Percentiles rank a stretch among this genome's conserved stretches.
Conservation (phyloP, 1,139 yeast species). For the Suhomyces maxii region DNA sequence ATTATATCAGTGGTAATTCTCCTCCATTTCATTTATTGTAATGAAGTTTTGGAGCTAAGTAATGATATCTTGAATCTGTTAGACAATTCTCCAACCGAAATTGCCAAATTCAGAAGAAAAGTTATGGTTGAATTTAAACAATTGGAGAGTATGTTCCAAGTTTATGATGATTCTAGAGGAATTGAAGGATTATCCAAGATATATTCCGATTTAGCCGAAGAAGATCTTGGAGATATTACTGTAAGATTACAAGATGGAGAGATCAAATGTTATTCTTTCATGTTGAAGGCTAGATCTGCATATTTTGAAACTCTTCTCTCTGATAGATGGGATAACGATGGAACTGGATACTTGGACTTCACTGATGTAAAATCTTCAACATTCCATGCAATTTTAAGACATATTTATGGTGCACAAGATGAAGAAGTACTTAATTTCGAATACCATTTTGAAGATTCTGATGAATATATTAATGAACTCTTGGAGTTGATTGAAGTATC, state of each 20-base stretch:
- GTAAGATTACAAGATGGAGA: conserved; percentile 43
- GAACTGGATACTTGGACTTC: conserved; percentile 36
- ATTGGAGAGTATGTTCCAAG: conserved; percentile 19
- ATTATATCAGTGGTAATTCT: conserved; percentile 32
- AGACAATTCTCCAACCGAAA: neutral
- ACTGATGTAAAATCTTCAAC: conserved; percentile 41
- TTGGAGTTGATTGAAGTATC: conserved; percentile 62
- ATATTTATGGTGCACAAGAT: conserved; percentile 58
- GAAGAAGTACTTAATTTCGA: conserved; percentile 44
- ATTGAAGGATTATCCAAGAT: neutral
- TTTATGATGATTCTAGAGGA: conserved; percentile 13
- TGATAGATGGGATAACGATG: conserved; percentile 48
- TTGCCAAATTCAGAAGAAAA: conserved; percentile 7
- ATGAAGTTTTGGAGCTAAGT: conserved; percentile 13
- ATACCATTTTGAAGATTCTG: conserved; percentile 26
- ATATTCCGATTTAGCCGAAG: conserved; percentile 9
- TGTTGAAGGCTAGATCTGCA: conserved; percentile 57
- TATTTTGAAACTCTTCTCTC: conserved; percentile 65
- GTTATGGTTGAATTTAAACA: conserved; percentile 18
- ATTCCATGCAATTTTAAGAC: conserved; percentile 54
- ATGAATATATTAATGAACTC: conserved; percentile 53
- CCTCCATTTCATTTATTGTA: conserved; percentile 37
- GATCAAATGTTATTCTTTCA: conserved; percentile 46
- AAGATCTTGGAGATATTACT: conserved; percentile 20
- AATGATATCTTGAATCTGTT: conserved; percentile 5